Conservation (phyloP, 805 yeast genomes). For the Sugiyamaella boreocaroliniensis region DNA sequence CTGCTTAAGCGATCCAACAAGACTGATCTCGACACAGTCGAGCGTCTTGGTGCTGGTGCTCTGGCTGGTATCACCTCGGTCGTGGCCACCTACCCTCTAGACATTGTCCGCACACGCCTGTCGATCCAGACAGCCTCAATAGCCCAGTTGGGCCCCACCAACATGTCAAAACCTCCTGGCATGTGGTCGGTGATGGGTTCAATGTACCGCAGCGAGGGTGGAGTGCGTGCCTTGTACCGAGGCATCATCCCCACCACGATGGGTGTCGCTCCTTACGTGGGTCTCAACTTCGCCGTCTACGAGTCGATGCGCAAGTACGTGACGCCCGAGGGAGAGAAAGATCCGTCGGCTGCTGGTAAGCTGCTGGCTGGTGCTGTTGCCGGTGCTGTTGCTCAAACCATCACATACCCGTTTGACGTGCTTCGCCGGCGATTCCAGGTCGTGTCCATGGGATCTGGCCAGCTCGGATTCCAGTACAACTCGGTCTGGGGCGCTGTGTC, state of each 20-base stretch:
- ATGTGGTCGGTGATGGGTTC: slow-evolving; percentile 49
- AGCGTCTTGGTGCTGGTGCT: slow-evolving; percentile 71
- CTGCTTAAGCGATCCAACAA: slow-evolving; percentile 15
- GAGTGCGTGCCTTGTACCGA: slow-evolving; percentile 65
- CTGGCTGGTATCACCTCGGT: slow-evolving; percentile 77
- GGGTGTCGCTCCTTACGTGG: slow-evolving; percentile 96
- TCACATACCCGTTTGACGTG: slow-evolving; percentile 88
- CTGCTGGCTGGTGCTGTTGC: slow-evolving; percentile 75
- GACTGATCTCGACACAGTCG: slow-evolving; percentile 42
- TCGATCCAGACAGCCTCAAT: slow-evolving; percentile 80
- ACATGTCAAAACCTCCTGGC: slow-evolving; percentile 54
- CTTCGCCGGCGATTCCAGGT: slow-evolving; percentile 88
- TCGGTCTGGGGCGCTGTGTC: slow-evolving; percentile 67
- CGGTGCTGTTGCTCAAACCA: slow-evolving; percentile 84
- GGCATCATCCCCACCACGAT: slow-evolving; percentile 87
- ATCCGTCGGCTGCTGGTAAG: slow-evolving; percentile 45
- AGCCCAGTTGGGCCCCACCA: slow-evolving; percentile 11
- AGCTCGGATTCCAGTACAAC: slow-evolving; percentile 76
- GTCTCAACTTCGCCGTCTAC: slow-evolving; percentile 84
- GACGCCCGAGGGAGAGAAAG: slow-evolving; percentile 32
- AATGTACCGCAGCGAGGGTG: slow-evolving; percentile 77
- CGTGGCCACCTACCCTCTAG: slow-evolving; percentile 83
- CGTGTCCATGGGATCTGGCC: slow-evolving; percentile 56
- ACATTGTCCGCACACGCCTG: slow-evolving; percentile 80
- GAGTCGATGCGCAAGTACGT: slow-evolving; percentile 64